These are phyloP conservation scores for Candida qinlingensis DNA, from an alignment of 805 yeast genomes.

Conservation along the genomic window DNA sequence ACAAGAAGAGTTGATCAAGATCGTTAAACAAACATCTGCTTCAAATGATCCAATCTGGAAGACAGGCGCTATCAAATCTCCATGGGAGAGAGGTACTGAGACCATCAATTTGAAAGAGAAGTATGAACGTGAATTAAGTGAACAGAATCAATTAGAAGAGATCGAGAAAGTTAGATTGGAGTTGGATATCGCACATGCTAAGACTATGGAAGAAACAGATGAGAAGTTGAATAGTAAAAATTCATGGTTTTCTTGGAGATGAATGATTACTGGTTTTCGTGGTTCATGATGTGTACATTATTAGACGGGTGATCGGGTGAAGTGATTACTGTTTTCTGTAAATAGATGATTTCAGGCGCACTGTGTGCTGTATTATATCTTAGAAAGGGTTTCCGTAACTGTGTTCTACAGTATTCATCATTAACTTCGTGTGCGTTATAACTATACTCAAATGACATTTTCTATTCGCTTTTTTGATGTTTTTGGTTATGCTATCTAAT, in stretches of 20 bases:
- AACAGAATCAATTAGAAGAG: slow-evolving; percentile 35
- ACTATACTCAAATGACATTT: too few relatives aligned
- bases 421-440: too few relatives aligned
- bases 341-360: background rate
- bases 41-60: slow-evolving; percentile 81
- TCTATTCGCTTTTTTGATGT: too few relatives aligned
- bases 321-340: background rate
- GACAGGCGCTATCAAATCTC: slow-evolving; percentile 63
- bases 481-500: background rate
- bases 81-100: slow-evolving; percentile 48
- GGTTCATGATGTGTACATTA: background rate
- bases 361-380: too few relatives aligned
- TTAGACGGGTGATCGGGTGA: background rate
- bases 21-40: slow-evolving; percentile 55
- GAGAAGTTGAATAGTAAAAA: slow-evolving; percentile 24
- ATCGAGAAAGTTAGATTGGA: slow-evolving; percentile 36
- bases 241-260: slow-evolving; percentile 30
- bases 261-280: background rate
- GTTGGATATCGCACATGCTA: slow-evolving; percentile 28
- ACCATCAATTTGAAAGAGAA: slow-evolving; percentile 37
- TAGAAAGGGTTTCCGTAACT: too few relatives aligned
- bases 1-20: slow-evolving; percentile 63
- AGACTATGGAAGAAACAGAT: slow-evolving; percentile 27
- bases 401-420: too few relatives aligned
- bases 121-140: slow-evolving; percentile 45